Evolutionary conservation across 805 yeast species (phyloP), one percentile per base, ranked within the genome.

Genomic region (Yamadazyma takamatsuzukensis): DNA sequence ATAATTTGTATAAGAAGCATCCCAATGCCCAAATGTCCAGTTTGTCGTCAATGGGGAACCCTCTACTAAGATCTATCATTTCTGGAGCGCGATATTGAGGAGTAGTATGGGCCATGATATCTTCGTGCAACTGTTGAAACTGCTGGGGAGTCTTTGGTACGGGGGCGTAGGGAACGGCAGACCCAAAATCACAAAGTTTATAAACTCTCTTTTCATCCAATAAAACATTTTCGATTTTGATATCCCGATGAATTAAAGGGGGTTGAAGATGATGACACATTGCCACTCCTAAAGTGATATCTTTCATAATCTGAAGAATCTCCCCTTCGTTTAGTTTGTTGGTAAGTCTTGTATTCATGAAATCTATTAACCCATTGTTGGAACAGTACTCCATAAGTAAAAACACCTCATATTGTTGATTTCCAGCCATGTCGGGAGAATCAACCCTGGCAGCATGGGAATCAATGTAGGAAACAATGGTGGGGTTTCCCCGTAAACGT

Each of bases 21-120:
- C 95, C 95, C 21, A 84, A 53, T 0, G 94, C 95, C 95, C 95
- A 84, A 15, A 84, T 73, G 53, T 84, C 95, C 32, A 86, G 76
- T 54, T 84, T 84, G 51, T 84, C 93, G 56, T 83, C 84, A 31
- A 84, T 78, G 9, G 90, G 82, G 36, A 73, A 70, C 3, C 85
- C 78, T 37, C 75, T 69, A 31, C 75, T 70, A 21, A 84, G 61
- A 49, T 84, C 90, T 18, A 84, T 64, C 93, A 84, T 84, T 56
- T 84, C 95, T 3, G 95, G 95, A 4, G 88, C 68, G 43, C 94
- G 66, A 52, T 84, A 84, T 51, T 84, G 95, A 0, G 94, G 89
- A 0, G 95, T 84, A 1, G 95, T 84, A 55, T 83, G 83, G 36
- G 75, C 80, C 71, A 83, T 59, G 25, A 84, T 72, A 53, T 84